Conservation (phyloP, 305 asterid genomes). For the Fraxinus floribunda region DNA sequence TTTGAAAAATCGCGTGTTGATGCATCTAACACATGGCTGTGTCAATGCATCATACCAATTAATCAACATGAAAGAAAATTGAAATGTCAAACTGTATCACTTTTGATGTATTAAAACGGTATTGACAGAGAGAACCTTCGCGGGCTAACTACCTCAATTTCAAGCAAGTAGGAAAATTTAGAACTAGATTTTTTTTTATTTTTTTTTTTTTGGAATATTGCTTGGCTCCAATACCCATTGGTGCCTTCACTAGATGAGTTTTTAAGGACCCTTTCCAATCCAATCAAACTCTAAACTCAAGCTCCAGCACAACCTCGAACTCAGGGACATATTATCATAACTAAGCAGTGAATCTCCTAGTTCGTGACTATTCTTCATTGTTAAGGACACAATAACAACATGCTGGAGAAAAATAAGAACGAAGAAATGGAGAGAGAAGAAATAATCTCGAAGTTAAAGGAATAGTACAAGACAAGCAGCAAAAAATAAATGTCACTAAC, state of each 20-base stretch:
- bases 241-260: neutral
- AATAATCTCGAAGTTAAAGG: constrained; percentile 6
- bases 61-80: neutral
- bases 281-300: neutral
- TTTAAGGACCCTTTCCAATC: neutral
- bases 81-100: neutral
- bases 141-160: neutral
- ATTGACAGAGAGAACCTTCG: neutral
- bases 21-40: too few relatives aligned
- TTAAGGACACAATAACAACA: neutral
- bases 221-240: neutral
- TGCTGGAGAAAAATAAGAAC: neutral
- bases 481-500: constrained; percentile 28
- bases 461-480: neutral
- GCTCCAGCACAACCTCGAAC: neutral
- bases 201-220: neutral
- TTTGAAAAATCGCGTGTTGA: too few relatives aligned
- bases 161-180: neutral
- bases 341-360: neutral
- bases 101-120: neutral
- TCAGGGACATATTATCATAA: neutral
- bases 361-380: neutral
- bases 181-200: neutral
- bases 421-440: neutral
- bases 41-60: neutral